These are phyloP conservation scores for Fusarium sp. DNA, from an alignment of 2,329 filamentous ascomycete genomes.

Conservation along the genomic window DNA sequence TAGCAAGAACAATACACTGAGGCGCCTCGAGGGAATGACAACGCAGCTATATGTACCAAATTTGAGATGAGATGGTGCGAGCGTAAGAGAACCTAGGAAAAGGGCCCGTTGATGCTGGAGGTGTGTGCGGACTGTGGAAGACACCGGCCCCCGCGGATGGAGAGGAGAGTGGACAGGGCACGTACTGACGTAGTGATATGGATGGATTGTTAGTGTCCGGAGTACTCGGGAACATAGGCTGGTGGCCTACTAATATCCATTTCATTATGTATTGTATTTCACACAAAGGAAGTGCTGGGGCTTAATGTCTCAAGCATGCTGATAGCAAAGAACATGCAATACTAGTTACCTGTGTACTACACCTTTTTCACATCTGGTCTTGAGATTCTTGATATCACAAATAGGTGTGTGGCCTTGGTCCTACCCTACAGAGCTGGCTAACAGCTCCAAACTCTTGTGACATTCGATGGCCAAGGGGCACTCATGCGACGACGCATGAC, in stretches of 20 bases:
- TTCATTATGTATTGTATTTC: neutral
- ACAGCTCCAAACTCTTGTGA: neutral
- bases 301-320: neutral
- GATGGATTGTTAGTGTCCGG: conserved; percentile 43
- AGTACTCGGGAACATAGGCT: conserved; percentile 31
- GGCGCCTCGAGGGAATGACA: conserved; percentile 4
- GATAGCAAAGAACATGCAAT: neutral
- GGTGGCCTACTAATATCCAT: conserved; percentile 4
- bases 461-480: conserved; percentile 15
- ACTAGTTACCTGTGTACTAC: neutral
- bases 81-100: conserved; percentile 10
- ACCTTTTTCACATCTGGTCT: too few species aligned
- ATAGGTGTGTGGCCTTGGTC: conserved; percentile 3
- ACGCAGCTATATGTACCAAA: conserved; percentile 19
- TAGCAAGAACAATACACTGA: conserved; percentile 9
- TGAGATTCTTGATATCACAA: neutral
- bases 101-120: conserved; percentile 19
- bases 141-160: conserved; percentile 36
- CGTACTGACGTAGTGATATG: conserved; percentile 28
- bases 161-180: conserved; percentile 23
- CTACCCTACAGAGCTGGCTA: conserved; percentile 28
- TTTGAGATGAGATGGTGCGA: conserved; percentile 26
- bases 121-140: conserved; percentile 43
- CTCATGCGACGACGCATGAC: neutral
- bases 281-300: too few species aligned